A percentile compares a stretch with the other conserved stretches of the same genome.
These are phyloP conservation scores for Orbilia oligospora DNA, from an alignment of 2,329 filamentous ascomycete species.

Conservation along the genomic window DNA sequence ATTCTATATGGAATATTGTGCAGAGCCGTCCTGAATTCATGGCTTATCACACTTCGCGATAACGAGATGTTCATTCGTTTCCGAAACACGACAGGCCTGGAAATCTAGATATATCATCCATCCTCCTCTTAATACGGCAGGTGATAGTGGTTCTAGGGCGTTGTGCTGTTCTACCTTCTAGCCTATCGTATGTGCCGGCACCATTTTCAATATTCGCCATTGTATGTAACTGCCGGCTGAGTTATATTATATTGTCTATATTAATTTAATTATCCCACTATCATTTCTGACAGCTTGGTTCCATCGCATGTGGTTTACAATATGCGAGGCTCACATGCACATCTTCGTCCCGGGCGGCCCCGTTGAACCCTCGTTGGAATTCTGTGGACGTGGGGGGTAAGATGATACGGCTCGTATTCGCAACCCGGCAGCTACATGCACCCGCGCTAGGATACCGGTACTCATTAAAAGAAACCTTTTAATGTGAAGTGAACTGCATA, in stretches of 20 bases:
- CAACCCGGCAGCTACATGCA: neutral
- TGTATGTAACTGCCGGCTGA: conserved; percentile 20
- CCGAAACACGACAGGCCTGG: conserved; percentile 21
- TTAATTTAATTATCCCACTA: conserved; percentile 11
- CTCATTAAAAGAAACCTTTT: neutral
- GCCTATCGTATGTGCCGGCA: neutral
- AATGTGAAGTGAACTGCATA: neutral
- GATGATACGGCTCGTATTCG: conserved; percentile 5
- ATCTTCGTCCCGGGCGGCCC: conserved; percentile 37
- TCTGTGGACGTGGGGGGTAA: conserved; percentile 42
- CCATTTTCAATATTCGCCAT: neutral
- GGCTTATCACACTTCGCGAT: neutral
- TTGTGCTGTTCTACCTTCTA: conserved; percentile 22
- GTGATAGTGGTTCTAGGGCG: conserved; percentile 27
- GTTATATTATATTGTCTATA: conserved; percentile 14
- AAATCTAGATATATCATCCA: neutral
- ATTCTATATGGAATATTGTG: too few relatives aligned
- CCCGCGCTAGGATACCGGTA: neutral
- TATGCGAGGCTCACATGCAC: conserved; percentile 38
- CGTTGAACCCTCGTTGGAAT: conserved; percentile 42
- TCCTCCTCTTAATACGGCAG: conserved; percentile 33
- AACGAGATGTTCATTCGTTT: conserved; percentile 1
- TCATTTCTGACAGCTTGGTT: conserved; percentile 38
- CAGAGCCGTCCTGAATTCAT: too few relatives aligned
- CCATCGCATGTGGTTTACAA: conserved; percentile 26